phyloP scores from a whole-genome alignment of 1,284 basidiomycete species.

The Anthracocystis panici-leucophaei region DNA sequence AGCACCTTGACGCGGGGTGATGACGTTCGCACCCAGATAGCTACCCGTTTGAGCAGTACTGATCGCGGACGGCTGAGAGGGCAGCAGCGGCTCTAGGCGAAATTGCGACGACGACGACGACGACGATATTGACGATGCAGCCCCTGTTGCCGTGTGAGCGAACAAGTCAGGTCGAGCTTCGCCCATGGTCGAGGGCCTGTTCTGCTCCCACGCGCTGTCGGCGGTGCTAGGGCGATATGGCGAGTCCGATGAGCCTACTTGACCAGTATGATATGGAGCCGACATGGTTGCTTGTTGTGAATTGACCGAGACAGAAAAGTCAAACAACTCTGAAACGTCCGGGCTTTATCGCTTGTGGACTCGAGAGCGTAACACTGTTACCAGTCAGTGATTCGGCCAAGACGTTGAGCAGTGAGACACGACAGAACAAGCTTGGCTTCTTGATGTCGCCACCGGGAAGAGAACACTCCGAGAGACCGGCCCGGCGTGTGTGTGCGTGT shows the following conservation, averaged over 20 bases:
- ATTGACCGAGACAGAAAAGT: background rate
- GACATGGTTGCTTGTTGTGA: slow-evolving; percentile 21
- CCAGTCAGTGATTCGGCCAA: slow-evolving; percentile 22
- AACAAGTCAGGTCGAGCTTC: slow-evolving; percentile 32
- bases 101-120: slow-evolving; percentile 15
- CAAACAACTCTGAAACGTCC: background rate
- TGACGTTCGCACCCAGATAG: slow-evolving; percentile 27
- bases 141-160: slow-evolving; percentile 10
- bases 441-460: slow-evolving; percentile 14
- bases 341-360: slow-evolving; percentile 18
- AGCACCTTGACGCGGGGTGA: slow-evolving; percentile 34
- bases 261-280: slow-evolving; percentile 32
- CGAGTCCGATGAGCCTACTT: slow-evolving; percentile 26
- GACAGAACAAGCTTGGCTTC: background rate
- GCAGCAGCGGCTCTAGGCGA: slow-evolving; percentile 29
- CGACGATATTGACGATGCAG: slow-evolving; percentile 1
- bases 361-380: slow-evolving; percentile 21
- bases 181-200: slow-evolving; percentile 16
- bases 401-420: slow-evolving; percentile 8
- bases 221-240: slow-evolving; percentile 36
- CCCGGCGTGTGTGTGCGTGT: slow-evolving; percentile 9
- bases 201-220: slow-evolving; percentile 37
- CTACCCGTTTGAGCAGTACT: slow-evolving; percentile 12
- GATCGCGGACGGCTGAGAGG: slow-evolving; percentile 16
- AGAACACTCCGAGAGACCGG: slow-evolving; percentile 17